A percentile compares a stretch with the other conserved stretches of the same genome.
phyloP scores from a whole-genome alignment of 2,329 filamentous ascomycete species.

The Leptographium radiaticola region DNA sequence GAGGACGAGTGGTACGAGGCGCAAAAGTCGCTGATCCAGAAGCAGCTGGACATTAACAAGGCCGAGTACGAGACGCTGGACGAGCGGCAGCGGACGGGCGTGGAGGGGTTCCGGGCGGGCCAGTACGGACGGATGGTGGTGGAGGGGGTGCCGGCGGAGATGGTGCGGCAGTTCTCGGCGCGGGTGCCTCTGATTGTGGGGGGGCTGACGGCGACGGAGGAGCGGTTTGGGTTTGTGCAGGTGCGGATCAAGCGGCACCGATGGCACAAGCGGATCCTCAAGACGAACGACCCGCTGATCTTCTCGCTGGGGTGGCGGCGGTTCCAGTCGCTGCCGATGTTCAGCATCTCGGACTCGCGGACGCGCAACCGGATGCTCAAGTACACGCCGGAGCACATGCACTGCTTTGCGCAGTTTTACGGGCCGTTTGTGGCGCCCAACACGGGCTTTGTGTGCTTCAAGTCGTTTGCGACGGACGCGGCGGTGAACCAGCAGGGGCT shows the following conservation, averaged over 20 bases:
- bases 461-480: constrained; percentile 71
- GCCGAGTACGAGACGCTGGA: constrained; percentile 84
- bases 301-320: constrained; percentile 93
- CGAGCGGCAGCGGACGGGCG: constrained; percentile 64
- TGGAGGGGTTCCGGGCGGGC: constrained; percentile 84
- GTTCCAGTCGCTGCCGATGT: constrained; percentile 86
- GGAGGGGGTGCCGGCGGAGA: constrained; percentile 81
- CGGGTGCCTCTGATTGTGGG: constrained; percentile 77
- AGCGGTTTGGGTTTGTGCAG: constrained; percentile 90
- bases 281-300: constrained; percentile 94
- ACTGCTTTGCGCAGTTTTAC: constrained; percentile 93
- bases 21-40: constrained; percentile 88
- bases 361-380: constrained; percentile 96
- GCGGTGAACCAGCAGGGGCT: constrained; percentile 51
- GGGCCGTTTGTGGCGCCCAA: constrained; percentile 91
- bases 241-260: constrained; percentile 92
- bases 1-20: constrained; percentile 99
- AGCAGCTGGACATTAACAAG: constrained; percentile 94
- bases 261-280: constrained; percentile 99
- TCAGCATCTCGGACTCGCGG: constrained; percentile 88
- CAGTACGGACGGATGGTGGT: constrained; percentile 88
- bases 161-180: constrained; percentile 69
- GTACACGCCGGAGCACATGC: constrained; percentile 98
- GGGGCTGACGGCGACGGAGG: constrained; percentile 84
- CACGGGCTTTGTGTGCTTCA: constrained; percentile 88